These are phyloP conservation scores for Mycena galericulata DNA, from an alignment of 768 basidiomycete species.

Conservation along the genomic window DNA sequence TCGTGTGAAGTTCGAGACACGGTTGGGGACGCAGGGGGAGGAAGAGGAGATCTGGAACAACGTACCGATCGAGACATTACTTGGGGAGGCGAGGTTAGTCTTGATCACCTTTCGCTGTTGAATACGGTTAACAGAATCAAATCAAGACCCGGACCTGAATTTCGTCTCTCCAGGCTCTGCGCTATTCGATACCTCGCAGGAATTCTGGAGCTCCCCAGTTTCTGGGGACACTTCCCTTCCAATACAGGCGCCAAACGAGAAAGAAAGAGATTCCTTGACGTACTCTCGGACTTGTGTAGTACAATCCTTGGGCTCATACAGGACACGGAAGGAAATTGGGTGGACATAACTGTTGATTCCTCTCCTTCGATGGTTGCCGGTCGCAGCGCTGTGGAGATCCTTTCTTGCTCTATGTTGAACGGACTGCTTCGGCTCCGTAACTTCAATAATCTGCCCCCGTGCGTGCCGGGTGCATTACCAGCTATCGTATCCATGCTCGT, in stretches of 20 bases:
- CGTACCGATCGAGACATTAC: constrained; percentile 7
- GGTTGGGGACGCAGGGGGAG: no score
- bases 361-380: neutral
- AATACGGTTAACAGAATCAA: no score
- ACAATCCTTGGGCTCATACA: neutral
- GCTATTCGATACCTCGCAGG: constrained; percentile 17
- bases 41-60: neutral
- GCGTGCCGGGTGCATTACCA: neutral
- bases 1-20: neutral
- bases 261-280: neutral
- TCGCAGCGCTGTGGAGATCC: neutral
- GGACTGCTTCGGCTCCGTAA: neutral
- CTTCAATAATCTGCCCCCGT: neutral
- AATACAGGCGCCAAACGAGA: no score
- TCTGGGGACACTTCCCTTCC: neutral
- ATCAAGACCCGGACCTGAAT: neutral
- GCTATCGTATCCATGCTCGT: neutral
- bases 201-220: constrained; percentile 3
- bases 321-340: neutral
- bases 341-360: neutral
- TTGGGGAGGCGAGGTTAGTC: neutral
- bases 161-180: neutral
- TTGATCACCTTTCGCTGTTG: no score
- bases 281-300: neutral
- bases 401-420: neutral